Evolutionary conservation across 1,284 basidiomycete genomes (phyloP).

Genomic region (Rhodotorula sp.): DNA sequence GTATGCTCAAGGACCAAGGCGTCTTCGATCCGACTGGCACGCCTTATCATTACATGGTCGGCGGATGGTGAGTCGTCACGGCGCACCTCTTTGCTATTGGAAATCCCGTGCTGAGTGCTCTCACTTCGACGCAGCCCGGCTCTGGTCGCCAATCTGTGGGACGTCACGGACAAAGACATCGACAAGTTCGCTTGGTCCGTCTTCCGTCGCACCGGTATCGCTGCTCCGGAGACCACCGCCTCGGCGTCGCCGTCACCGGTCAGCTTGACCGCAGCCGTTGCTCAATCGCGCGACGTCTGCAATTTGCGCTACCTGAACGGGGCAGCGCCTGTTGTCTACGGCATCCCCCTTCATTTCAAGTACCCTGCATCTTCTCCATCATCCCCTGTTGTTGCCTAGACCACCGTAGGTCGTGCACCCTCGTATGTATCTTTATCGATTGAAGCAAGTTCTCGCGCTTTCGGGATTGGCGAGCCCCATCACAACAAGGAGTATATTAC

Average conservation of each 20-base stretch:
- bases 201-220: conserved; percentile 69
- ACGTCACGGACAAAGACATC: conserved; percentile 96
- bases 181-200: conserved; percentile 86
- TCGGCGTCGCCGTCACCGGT: not conserved
- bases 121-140: conserved; percentile 63
- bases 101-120: not conserved
- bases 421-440: not conserved
- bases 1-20: conserved; percentile 79
- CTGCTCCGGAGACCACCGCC: conserved; percentile 26
- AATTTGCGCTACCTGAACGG: conserved; percentile 94
- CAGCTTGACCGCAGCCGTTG: conserved; percentile 71
- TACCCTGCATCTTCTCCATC: conserved; percentile 5
- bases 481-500: not conserved
- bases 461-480: not conserved
- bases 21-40: conserved; percentile 90
- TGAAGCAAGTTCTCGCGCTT: not conserved
- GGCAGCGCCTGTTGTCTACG: conserved; percentile 89
- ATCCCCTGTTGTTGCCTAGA: not conserved
- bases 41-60: conserved; percentile 91
- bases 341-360: conserved; percentile 64
- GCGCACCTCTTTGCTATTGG: not conserved
- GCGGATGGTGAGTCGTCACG: conserved; percentile 71
- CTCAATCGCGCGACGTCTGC: conserved; percentile 71
- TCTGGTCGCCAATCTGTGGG: conserved; percentile 93
- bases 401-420: not conserved